Percentiles rank a stretch among this genome's conserved stretches.
Evolutionary conservation across 164 flowering plant genomes (phyloP).

Genomic region (Magnolia sinica): DNA sequence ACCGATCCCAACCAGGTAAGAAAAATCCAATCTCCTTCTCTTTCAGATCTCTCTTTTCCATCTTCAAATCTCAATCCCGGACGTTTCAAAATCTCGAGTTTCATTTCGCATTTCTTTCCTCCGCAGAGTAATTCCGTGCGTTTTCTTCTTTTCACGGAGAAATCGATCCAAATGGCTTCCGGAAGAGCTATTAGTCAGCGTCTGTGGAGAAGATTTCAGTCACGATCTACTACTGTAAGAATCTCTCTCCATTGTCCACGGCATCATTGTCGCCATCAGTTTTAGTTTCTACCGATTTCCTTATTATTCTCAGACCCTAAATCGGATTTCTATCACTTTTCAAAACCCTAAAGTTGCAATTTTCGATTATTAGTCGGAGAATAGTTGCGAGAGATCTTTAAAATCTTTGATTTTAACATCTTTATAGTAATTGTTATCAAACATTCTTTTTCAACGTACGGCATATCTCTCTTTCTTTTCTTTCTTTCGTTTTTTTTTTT

Average conservation of each 20-base stretch:
- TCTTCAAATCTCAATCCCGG: background rate
- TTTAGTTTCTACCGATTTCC: background rate
- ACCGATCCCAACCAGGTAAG: background rate
- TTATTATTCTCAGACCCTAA: background rate
- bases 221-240: slow-evolving; percentile 17
- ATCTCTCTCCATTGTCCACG: background rate
- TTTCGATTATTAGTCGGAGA: background rate
- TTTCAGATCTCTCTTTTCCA: background rate
- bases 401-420: too few species aligned
- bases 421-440: too few species aligned
- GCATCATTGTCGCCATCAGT: background rate
- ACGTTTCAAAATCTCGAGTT: background rate
- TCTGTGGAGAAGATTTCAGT: slow-evolving; percentile 23
- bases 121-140: background rate
- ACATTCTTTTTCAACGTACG: too few species aligned
- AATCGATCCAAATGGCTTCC: slow-evolving; percentile 20
- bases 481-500: too few species aligned
- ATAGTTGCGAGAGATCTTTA: background rate
- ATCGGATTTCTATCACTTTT: background rate
- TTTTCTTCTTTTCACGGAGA: background rate
- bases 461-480: too few species aligned
- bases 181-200: slow-evolving; percentile 30
- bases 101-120: background rate
- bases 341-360: background rate
- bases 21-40: background rate